Base-by-base conservation (phyloP, 2,329 filamentous ascomycete genomes). In the Coniochaeta pulveracea region DNA sequence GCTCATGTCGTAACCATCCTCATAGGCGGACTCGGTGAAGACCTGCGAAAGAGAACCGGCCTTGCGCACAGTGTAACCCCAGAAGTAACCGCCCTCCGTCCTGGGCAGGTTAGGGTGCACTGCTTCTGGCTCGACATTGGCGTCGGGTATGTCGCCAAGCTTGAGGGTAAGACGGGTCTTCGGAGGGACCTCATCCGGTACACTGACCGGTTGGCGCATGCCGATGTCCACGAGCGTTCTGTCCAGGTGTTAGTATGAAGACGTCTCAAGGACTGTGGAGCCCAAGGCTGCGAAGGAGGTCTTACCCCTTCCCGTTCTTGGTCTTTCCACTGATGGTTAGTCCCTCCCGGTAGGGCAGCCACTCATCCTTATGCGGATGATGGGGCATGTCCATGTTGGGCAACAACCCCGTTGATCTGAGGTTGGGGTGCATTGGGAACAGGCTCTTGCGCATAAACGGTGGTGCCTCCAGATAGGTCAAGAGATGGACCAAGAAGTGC, bases 301-400 rank as follows among this genome's bases (percentile, higher is more conserved):
- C 19, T 45, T 48, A 43, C 58, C 58, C 39, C 42, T 57, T 47
- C 34, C 63, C 51, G 41, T 54, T 47, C 39, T 51, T 51, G 11
- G 63, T 51, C 25, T 55, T 56, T 4, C 58, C 61, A 4, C 62
- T 53, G 3, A 78, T 47, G 1, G 80, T 76, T 17, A 89, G 73
- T 5, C 84, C 85, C 50, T 93, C 85, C 15, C 84, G 74, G 50
- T 84, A 93, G 11, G 72, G 70, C 41, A 85, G 76, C 76, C 80
- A 86, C 48, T 93, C 84, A 34, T 80, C 72, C 10, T 71, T 68
- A 41, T 81, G 70, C 7, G 86, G 66, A 55, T 93, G 85, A 52
- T 89, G 83, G 11, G 85, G 85, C 69, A 91, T 85, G 51, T 93
- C 85, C 36, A 93, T 61, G 47, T 73, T 83, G 0, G 82, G 82